Percentiles rank a stretch among this genome's conserved stretches.
phyloP scores from a whole-genome alignment of 1,284 basidiomycete genomes.

The Hypsizygus ulmarius region DNA sequence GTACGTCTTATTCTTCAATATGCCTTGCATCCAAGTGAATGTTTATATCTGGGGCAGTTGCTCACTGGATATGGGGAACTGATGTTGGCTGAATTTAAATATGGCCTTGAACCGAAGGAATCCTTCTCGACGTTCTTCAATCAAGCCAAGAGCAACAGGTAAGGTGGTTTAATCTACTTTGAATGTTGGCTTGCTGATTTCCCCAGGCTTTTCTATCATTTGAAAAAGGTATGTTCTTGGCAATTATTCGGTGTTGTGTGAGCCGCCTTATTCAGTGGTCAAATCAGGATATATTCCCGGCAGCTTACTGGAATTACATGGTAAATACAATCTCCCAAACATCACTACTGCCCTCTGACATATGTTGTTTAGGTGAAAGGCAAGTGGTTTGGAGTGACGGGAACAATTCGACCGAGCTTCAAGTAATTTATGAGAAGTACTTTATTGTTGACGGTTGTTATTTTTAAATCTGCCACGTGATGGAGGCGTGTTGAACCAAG shows the following conservation, averaged over 20 bases:
- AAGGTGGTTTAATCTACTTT: conserved; percentile 13
- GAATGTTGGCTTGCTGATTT: conserved; percentile 7
- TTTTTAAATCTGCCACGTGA: neutral
- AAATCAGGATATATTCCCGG: conserved; percentile 78
- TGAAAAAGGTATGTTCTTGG: conserved; percentile 71
- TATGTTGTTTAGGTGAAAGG: conserved; percentile 50
- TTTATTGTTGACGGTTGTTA: conserved; percentile 1
- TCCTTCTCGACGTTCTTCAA: conserved; percentile 71
- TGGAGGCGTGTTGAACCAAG: neutral
- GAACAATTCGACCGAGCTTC: conserved; percentile 46
- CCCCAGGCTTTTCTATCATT: conserved; percentile 77
- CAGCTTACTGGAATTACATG: conserved; percentile 85
- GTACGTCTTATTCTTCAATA: conserved; percentile 40
- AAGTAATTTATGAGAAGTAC: conserved; percentile 10
- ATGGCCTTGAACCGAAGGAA: conserved; percentile 85
- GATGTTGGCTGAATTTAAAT: conserved; percentile 89
- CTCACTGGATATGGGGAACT: conserved; percentile 84
- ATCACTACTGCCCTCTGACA: conserved; percentile 1
- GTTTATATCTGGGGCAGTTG: conserved; percentile 43
- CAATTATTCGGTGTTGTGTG: too few species aligned
- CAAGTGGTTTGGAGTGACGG: conserved; percentile 64
- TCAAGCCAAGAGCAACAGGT: conserved; percentile 69
- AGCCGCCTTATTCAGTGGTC: conserved; percentile 8
- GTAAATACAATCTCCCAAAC: conserved; percentile 34
- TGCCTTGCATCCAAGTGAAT: conserved; percentile 16